These are phyloP conservation scores for Sclerotinia minor DNA, from an alignment of 2,329 filamentous ascomycete genomes.

Conservation along the genomic window DNA sequence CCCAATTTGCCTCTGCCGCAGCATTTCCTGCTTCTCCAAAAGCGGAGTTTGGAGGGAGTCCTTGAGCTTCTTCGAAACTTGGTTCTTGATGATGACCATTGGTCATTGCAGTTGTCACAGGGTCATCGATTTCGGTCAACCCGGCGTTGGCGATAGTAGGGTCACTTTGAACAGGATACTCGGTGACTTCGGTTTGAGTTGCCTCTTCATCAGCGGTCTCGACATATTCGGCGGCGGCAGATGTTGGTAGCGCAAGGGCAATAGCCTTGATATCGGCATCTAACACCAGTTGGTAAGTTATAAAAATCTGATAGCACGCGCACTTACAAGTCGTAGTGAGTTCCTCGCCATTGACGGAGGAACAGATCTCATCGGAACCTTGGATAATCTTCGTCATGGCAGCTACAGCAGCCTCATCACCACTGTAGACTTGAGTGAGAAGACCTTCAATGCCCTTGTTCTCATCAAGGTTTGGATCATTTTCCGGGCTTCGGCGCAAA, in stretches of 20 bases:
- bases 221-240: slow-evolving; percentile 39
- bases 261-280: slow-evolving; percentile 60
- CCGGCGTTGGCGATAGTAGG: slow-evolving; percentile 67
- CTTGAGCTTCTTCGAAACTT: slow-evolving; percentile 39
- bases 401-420: slow-evolving; percentile 71
- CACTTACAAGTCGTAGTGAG: slow-evolving; percentile 71
- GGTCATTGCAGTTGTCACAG: slow-evolving; percentile 44
- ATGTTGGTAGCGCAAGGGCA: slow-evolving; percentile 54
- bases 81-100: slow-evolving; percentile 49
- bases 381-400: slow-evolving; percentile 77
- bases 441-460: slow-evolving; percentile 80
- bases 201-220: slow-evolving; percentile 42
- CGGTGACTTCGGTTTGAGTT: slow-evolving; percentile 38
- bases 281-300: slow-evolving; percentile 39
- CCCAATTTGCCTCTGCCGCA: slow-evolving; percentile 68
- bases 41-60: slow-evolving; percentile 51
- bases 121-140: slow-evolving; percentile 64
- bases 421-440: slow-evolving; percentile 74
- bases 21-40: slow-evolving; percentile 57
- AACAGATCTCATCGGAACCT: slow-evolving; percentile 65
- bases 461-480: slow-evolving; percentile 65
- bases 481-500: slow-evolving; percentile 67
- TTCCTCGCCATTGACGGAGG: slow-evolving; percentile 63
- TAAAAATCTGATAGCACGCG: neutral
- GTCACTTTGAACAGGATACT: slow-evolving; percentile 53